Base-by-base conservation (phyloP, 805 yeast species). In the Teunomyces lycoperdinae region DNA sequence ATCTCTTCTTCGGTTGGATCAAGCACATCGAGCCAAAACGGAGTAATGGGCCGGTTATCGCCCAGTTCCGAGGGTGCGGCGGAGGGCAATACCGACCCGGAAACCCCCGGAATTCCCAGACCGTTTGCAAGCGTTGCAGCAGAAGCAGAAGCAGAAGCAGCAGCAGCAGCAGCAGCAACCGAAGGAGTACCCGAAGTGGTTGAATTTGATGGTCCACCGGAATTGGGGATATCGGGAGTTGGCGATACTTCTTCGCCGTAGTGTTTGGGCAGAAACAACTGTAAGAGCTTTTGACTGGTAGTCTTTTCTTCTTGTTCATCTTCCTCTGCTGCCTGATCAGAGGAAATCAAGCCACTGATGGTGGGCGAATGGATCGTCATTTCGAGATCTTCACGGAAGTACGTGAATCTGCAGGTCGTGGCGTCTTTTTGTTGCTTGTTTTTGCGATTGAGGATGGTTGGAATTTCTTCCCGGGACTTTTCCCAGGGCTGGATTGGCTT, bases 1-100 rank as follows among this genome's bases (percentile, higher is more conserved):
- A 94, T 89, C 65, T 92, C 99, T 56, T 90, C 97, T 60, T 94
- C 98, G 0, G 96, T 87, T 9, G 99, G 99, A 59, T 89, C 86
- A 48, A 88, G 70, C 9, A 92, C 87, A 65, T 92, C 98, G 9
- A 92, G 74, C 99, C 99, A 92, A 53, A 73, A 73, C 1, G 78
- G 76, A 8, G 45, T 17, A 1, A 26, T 17, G 9, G 45, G 20
- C 3, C 46, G 46, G 11, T 47, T 8, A n/a, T 33, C 43, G 4
- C 42, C 53, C 42, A 28, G 44, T 42, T 44, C 50, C 16, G 27
- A 48, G 9, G 47, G 45, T 5, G 51, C 45, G 1, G 62, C 56
- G 27, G 52, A 31, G 35, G 30, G 35, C 8, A 14, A 7, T 5
- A 28, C 45, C 16, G 45, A 26, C 2, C 17, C 14, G 3, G 34